Conservation (phyloP, 2,329 filamentous ascomycete genomes). For the Microcyclospora pomicola region DNA sequence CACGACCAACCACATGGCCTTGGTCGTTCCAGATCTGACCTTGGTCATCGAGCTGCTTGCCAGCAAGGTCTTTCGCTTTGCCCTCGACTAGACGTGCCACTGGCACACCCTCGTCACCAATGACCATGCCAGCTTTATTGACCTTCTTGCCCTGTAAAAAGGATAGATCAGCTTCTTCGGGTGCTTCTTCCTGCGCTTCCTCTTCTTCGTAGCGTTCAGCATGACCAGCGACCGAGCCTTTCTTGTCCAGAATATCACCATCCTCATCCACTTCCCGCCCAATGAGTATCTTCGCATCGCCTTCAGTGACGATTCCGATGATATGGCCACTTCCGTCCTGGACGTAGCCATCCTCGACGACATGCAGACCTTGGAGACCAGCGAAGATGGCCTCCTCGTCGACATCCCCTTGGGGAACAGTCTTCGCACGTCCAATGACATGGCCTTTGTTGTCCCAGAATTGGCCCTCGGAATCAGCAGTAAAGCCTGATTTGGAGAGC, state of each 20-base stretch:
- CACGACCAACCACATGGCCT: conserved; percentile 55
- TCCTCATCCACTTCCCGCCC: conserved; percentile 38
- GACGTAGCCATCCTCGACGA: conserved; percentile 36
- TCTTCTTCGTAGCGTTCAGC: conserved; percentile 49
- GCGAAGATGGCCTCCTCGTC: conserved; percentile 38
- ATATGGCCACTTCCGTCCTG: conserved; percentile 38
- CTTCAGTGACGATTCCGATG: conserved; percentile 36
- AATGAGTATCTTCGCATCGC: conserved; percentile 38
- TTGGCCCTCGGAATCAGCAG: conserved; percentile 33
- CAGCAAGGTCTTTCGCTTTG: conserved; percentile 47
- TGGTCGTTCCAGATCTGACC: conserved; percentile 59
- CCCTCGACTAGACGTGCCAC: conserved; percentile 55
- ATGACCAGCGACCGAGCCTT: conserved; percentile 38
- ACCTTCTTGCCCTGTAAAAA: conserved; percentile 32
- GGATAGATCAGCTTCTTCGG: conserved; percentile 30
- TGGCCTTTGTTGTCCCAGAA: conserved; percentile 42
- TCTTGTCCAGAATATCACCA: conserved; percentile 40
- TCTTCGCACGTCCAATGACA: conserved; percentile 37
- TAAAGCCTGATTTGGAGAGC: conserved; percentile 35
- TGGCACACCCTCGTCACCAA: conserved; percentile 36
- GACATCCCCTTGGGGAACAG: conserved; percentile 31
- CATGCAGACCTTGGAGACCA: conserved; percentile 36
- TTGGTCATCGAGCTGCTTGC: conserved; percentile 57
- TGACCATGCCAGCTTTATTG: conserved; percentile 39
- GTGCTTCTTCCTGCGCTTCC: conserved; percentile 38